Base-by-base conservation (phyloP, 768 basidiomycete species). In the Rhizopogon vinicolor region DNA sequence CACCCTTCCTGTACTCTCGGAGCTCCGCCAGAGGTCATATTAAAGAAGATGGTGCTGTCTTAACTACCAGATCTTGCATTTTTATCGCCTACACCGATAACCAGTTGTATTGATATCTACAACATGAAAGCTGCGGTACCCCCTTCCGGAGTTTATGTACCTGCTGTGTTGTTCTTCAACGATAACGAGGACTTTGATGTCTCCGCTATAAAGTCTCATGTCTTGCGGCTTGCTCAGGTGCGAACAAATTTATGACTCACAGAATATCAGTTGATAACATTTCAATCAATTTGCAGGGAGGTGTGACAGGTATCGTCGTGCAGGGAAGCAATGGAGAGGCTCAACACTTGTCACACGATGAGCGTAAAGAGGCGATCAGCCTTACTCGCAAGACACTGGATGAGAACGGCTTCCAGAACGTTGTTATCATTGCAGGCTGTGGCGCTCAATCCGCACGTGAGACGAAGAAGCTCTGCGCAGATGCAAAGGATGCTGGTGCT, bases 401-500 rank as follows among this genome's bases (percentile, higher is more conserved):
- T 65, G 75, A 80, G 52, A 83, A 85, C 57, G 87, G 88, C 2
- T 89, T 87, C 68, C 67, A 78, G 46, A 72, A 86, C 41, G 79
- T 84, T 41, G 69, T 87, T 13, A 78, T 94, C 42, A 83, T 93
- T 56, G 92, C 88, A 5, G 93, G 93, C 1, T 92, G 91, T 5
- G 93, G 93, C 1, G 87, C 86, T 1, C 88, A 85, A 58, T 90
- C 89, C 2, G 85, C 89, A 0, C 77, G 84, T 16, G 89, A 91
- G 68, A 92, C 90, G 35, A 79, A 81, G 70, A 70, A 77, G 64
- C 77, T 93, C 14, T 86, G 85, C 61, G 66, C 70, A 9, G 87
- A 93, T 61, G 92, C 91, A 5, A 82, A 82, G 55, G 86, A 85
- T 28, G 89, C 89, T 3, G 91, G 92, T n/a, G 91, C 92, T 28